phyloP scores from a whole-genome alignment of 345 rosid genomes.

The Citrus sinensis region DVS_A1.0 CM039166.1:20532001-20532500 shows the following conservation, averaged over 20 bases:
- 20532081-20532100: neutral
- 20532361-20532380: slow-evolving; percentile 95
- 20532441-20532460: neutral
- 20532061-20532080: neutral
- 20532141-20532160: neutral
- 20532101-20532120: neutral
- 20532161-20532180: neutral
- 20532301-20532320: slow-evolving; percentile 58
- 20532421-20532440: neutral
- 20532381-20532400: slow-evolving; percentile 95
- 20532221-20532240: no score
- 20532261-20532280: no score
- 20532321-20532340: slow-evolving; percentile 84
- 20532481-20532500: neutral
- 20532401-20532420: slow-evolving; percentile 74
- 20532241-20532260: no score
- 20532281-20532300: no score
- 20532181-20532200: neutral
- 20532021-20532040: neutral
- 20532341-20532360: slow-evolving; percentile 92
- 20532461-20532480: no score
- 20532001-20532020: neutral
- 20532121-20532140: neutral
- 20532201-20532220: no score
- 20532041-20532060: neutral